Evolutionary conservation across 768 basidiomycete species (phyloP), one percentile per base, ranked within the genome.

Genomic region (Trametes meyenii): DNA sequence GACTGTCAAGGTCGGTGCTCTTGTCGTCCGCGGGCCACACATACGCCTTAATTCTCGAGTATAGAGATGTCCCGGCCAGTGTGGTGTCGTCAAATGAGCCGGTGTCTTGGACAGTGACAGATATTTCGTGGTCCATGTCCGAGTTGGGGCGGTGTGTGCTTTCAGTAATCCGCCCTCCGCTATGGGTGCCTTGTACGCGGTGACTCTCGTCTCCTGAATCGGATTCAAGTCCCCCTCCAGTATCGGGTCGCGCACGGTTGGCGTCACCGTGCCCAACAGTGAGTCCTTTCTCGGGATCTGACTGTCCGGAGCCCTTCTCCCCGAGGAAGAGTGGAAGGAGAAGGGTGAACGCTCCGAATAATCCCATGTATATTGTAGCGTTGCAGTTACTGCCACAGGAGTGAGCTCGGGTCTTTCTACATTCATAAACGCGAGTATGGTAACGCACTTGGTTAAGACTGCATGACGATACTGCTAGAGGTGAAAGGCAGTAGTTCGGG

Each of bases 1-100:
- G 81, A 21, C 43, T 49, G 26, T 63, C 62, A 7, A 63, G 29
- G 51, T 58, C 51, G 38, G 43, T 29, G 14, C 26, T 50, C 14
- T 63, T 39, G 45, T 58, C 50, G 36, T 55, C 56, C 10, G 36
- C 42, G 5, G 62, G 62, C 62, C 62, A 63, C 3, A 58, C 21
- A n/a, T 63, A 63, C 2, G 55, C 29, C 51, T 63, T 63, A 23
- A 63, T 29, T 12, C 62, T 33, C 1, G 62, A 39, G 21, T 42
- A 58, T 2, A 54, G 35, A 1, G 62, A 63, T 17, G n/a, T 10
- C 8, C 19, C 23, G 2, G 62, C 24, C 8, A 43, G 1, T 1
- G 29, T 48, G 36, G 58, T 10, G 45, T 63, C 62, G 13, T 57
- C 55, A 35, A 49, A 50, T 0, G 60, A 55, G 23, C n/a, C 38